Evolutionary conservation across 441 rosid species (phyloP), one percentile per base, ranked within the genome.

Genomic region (Pelargonium fulgidum): DNA sequence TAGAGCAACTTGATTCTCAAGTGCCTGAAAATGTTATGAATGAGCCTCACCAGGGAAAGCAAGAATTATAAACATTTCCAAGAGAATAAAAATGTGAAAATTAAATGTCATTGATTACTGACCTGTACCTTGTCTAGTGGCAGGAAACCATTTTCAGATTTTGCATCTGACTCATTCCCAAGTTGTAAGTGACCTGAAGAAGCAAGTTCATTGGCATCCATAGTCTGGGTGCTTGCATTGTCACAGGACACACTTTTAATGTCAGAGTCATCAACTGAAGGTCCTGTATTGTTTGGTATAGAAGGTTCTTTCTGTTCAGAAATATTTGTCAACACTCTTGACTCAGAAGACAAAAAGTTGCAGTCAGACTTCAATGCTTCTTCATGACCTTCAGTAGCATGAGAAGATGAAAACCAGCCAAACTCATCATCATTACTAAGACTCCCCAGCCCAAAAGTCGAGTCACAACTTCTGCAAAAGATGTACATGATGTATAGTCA

Each of bases 401-500:
- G 83, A 19, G 85, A 75, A 68, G 90, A 77, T 41, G 86, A 76
- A 80, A 92, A 85, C 98, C 98, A 92, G 74, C 84, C 80, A 70
- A 88, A 66, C 20, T 80, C 85, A 75, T 85, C 90, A 71, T 86
- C 95, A 68, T 85, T 84, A 75, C 78, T 72, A 41, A 90, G 85
- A 74, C 84, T 81, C 62, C 83, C 90, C 78, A 90, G 68, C 59
- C 89, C 93, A 77, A 88, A 90, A 45, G 92, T 79, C 39, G 95
- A 84, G 78, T 92, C 95, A 77, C 98, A 92, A 72, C 75, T 84
- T 78, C 97, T 91, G 89, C 74, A 80, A 75, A 16, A 26, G 33
- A 54, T 48, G 56, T 48, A 14, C 2, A 11, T 2, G 17, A n/a
- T 2, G n/a, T 48, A n/a, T 13, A 17, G 2, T 16, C 20, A 12